A percentile compares a stretch with the other conserved stretches of the same genome.
Conservation (phyloP, 306 rosid genomes). For the Cucurbita ficifolia region DNA sequence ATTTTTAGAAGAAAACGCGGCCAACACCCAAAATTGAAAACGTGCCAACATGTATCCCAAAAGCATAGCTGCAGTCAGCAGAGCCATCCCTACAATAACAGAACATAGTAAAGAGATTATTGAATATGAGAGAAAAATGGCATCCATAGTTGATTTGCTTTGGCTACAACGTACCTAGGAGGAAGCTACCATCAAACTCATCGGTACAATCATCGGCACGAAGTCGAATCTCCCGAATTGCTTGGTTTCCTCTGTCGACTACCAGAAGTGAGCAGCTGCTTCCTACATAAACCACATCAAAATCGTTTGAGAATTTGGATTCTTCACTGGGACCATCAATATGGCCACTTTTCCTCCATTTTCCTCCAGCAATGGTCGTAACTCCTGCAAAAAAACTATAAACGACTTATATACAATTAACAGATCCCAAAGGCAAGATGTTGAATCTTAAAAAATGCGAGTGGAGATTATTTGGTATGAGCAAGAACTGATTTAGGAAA, state of each 20-base stretch:
- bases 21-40: constrained; percentile 47
- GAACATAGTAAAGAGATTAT: neutral
- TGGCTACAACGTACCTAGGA: constrained; percentile 37
- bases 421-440: neutral
- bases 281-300: constrained; percentile 58
- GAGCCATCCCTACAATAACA: constrained; percentile 45
- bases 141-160: neutral
- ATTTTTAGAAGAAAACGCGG: constrained; percentile 58
- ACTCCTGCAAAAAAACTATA: constrained; percentile 41
- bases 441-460: too few species aligned
- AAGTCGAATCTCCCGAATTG: constrained; percentile 87
- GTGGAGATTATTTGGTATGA: neutral
- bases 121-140: neutral
- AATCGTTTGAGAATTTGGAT: constrained; percentile 85
- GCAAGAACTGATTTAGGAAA: neutral
- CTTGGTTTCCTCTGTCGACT: constrained; percentile 83
- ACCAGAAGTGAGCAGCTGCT: constrained; percentile 85
- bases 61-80: constrained; percentile 54
- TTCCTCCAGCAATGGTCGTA: constrained; percentile 96
- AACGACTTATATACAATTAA: constrained; percentile 1
- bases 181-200: constrained; percentile 41
- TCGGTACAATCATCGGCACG: constrained; percentile 54
- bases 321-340: constrained; percentile 96
- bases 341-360: constrained; percentile 64
- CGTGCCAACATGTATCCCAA: constrained; percentile 88